A percentile compares a stretch with the other conserved stretches of the same genome.
Conservation (phyloP, 345 rosid species). For the Boechera divaricarpa region DNA sequence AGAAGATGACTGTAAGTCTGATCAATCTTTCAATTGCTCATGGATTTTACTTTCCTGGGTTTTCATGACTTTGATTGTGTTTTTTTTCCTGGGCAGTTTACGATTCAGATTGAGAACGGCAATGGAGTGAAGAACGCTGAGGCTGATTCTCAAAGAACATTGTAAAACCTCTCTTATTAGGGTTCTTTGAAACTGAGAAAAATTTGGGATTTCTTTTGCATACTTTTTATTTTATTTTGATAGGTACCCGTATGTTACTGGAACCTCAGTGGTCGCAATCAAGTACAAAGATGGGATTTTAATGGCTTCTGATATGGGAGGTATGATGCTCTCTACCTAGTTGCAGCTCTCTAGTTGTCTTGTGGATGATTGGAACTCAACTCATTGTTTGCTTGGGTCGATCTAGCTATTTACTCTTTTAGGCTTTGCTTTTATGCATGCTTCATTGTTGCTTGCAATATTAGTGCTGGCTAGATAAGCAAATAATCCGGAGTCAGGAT, state of each 20-base stretch:
- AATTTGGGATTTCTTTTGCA: neutral
- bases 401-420: neutral
- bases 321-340: slow-evolving; percentile 40
- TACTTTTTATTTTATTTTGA: slow-evolving; percentile 9
- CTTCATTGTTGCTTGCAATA: slow-evolving; percentile 4
- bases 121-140: slow-evolving; percentile 43
- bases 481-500: neutral
- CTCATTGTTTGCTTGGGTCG: neutral
- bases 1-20: slow-evolving; percentile 43
- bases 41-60: too few relatives aligned
- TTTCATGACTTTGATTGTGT: neutral
- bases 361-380: neutral
- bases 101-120: slow-evolving; percentile 43
- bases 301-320: slow-evolving; percentile 98
- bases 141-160: slow-evolving; percentile 53
- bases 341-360: slow-evolving; percentile 6
- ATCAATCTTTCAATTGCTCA: neutral
- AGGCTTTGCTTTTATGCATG: neutral
- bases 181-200: neutral
- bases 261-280: slow-evolving; percentile 89
- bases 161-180: slow-evolving; percentile 44
- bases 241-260: slow-evolving; percentile 94
- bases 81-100: slow-evolving; percentile 21
- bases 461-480: neutral
- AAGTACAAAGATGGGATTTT: slow-evolving; percentile 91